phyloP scores from a whole-genome alignment of 2,329 filamentous ascomycete genomes.

The Microcera coccophila region DNA sequence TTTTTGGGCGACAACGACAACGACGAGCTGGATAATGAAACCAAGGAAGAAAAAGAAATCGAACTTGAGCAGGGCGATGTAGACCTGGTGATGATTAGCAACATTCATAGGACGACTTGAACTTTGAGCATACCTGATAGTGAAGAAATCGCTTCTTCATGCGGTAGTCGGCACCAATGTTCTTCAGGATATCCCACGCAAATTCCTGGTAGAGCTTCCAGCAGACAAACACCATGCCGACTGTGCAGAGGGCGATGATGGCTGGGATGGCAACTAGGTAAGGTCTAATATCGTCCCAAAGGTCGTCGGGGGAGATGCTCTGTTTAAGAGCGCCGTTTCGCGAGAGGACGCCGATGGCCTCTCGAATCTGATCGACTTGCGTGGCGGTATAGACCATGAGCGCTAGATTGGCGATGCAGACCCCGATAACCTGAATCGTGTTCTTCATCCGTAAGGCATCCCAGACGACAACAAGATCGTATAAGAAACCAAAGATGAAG shows the following conservation, averaged over 20 bases:
- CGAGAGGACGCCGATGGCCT: constrained; percentile 60
- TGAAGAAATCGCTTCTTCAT: constrained; percentile 96
- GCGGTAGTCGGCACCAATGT: constrained; percentile 92
- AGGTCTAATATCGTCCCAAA: constrained; percentile 69
- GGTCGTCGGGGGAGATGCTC: constrained; percentile 32
- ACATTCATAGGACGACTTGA: not conserved
- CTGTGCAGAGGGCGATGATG: constrained; percentile 72
- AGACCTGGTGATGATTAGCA: constrained; percentile 60
- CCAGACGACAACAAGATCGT: constrained; percentile 84
- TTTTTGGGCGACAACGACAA: constrained; percentile 75
- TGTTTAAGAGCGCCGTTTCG: constrained; percentile 42
- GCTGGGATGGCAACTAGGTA: constrained; percentile 82
- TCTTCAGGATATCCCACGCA: constrained; percentile 98
- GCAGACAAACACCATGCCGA: constrained; percentile 70
- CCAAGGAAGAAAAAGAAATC: constrained; percentile 99
- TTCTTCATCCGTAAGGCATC: constrained; percentile 93
- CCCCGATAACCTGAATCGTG: constrained; percentile 95
- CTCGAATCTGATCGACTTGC: constrained; percentile 84
- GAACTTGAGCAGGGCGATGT: constrained; percentile 95
- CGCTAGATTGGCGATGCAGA: constrained; percentile 88
- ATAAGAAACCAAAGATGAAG: constrained; percentile 96
- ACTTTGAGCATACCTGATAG: constrained; percentile 70
- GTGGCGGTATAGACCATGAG: constrained; percentile 90
- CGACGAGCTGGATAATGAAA: constrained; percentile 96
- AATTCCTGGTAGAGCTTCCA: constrained; percentile 99